Percentiles rank a stretch among this genome's conserved stretches.
Evolutionary conservation across 148 eudicot species (phyloP).

Genomic region (Rhododendron simsii): DNA sequence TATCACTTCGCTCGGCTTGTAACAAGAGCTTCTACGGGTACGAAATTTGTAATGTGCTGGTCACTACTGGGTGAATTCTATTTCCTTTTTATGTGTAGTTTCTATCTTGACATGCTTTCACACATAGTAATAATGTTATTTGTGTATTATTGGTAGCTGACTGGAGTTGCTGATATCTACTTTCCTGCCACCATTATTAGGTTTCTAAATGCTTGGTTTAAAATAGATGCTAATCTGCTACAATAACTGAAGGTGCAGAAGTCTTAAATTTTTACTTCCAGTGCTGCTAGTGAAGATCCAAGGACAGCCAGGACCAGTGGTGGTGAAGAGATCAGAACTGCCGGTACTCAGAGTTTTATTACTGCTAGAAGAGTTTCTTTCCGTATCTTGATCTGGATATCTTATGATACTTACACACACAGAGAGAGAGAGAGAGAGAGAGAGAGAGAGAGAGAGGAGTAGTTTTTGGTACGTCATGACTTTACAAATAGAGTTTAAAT

Average conservation of each 20-base stretch:
- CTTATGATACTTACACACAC: neutral
- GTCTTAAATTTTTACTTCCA: constrained; percentile 9
- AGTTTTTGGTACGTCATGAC: neutral
- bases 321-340: neutral
- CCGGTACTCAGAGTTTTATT: neutral
- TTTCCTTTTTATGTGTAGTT: neutral
- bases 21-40: neutral
- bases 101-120: neutral
- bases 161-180: constrained; percentile 5
- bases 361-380: neutral
- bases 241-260: constrained; percentile 8
- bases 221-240: neutral
- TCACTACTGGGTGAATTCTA: neutral
- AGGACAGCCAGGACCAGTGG: neutral
- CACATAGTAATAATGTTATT: neutral
- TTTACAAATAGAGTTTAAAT: too few species aligned
- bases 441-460: too few species aligned
- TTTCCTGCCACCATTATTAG: neutral
- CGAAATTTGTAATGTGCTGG: neutral
- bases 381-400: neutral
- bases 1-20: too few species aligned
- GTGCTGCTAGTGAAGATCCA: neutral
- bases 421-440: neutral
- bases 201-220: neutral
- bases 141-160: neutral